Evolutionary conservation across 441 rosid species (phyloP).

Genomic region (Arabidopsis lyrata): DNA sequence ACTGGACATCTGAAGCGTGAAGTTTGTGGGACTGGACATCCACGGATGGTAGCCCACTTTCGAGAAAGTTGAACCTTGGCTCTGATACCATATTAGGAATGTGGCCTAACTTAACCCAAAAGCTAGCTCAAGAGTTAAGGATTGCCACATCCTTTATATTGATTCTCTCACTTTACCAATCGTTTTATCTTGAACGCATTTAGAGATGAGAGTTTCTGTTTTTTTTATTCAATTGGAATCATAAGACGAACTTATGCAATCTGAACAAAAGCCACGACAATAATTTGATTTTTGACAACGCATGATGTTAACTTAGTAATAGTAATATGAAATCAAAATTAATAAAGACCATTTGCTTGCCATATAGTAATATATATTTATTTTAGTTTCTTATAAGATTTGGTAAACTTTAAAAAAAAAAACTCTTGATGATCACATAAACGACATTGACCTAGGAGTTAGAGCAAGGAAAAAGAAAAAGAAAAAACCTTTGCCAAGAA

Average conservation of each 20-base stretch:
- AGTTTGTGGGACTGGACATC: too few relatives aligned
- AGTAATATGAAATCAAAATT: neutral
- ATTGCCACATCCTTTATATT: too few relatives aligned
- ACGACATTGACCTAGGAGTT: conserved; percentile 31
- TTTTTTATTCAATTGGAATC: neutral
- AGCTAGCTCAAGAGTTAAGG: too few relatives aligned
- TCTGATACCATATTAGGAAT: too few relatives aligned
- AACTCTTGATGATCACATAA: neutral
- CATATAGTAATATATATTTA: neutral
- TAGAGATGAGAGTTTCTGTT: neutral
- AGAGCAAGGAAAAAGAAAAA: neutral
- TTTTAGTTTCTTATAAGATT: neutral
- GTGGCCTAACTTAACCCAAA: too few relatives aligned
- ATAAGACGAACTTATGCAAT: neutral
- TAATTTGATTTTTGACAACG: neutral
- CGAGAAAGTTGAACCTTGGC: too few relatives aligned
- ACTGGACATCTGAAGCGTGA: too few relatives aligned
- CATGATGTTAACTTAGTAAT: conserved; percentile 1
- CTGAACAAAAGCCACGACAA: neutral
- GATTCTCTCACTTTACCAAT: neutral
- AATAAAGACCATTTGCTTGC: conserved; percentile 6
- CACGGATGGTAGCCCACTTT: too few relatives aligned
- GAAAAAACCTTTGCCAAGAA: conserved; percentile 12
- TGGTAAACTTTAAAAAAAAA: neutral
- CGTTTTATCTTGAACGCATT: neutral